Base-by-base conservation (phyloP, 1,139 yeast genomes). In the Scheffersomyces titani region DNA sequence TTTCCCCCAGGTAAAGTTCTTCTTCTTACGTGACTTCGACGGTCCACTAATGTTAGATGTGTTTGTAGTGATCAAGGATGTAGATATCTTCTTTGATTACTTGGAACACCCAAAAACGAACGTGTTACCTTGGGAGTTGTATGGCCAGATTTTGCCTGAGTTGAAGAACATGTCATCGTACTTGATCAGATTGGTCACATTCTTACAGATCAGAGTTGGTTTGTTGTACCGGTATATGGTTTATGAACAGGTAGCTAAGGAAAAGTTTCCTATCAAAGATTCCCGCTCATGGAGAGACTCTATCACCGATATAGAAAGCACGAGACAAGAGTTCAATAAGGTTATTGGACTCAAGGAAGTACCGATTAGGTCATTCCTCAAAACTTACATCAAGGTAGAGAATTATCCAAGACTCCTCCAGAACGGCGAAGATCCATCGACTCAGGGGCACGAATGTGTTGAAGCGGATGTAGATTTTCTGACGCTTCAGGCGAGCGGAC, bases 21-120 rank as follows among this genome's bases (percentile, higher is more conserved):
- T 75, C 61, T 78, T 75, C 54, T 61, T 78, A 7, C 63, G 82
- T 46, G 82, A 78, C 64, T 78, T 79, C 59, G 82, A 77, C 59
- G 69, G 76, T 57, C 82, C 83, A 1, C 68, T 78, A 54, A 76
- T 77, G 76, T 62, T 75, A 54, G 82, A 78, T 56, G 76, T 77
- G 3, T 73, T 70, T 57, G 67, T 62, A n/a, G 61, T 62, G 47
- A 62, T 65, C 24, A 61, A 69, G 47, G 78, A 75, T 54, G 60
- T 59, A n/a, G 71, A 70, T 40, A 68, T 75, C n/a, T 72, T 65
- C 57, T 57, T 58, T 49, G 60, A 61, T 9, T 67, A 65, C 51
- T 56, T 70, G 48, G 70, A 66, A 44, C 49, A 55, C 13, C 71
- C 74, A 0, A 44, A 19, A 9, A 55, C 49, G 3, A 54, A 59